Evolutionary conservation across 768 basidiomycete genomes (phyloP), one percentile per base, ranked within the genome.

Genomic region (Amanita pseudoporphyria): DNA sequence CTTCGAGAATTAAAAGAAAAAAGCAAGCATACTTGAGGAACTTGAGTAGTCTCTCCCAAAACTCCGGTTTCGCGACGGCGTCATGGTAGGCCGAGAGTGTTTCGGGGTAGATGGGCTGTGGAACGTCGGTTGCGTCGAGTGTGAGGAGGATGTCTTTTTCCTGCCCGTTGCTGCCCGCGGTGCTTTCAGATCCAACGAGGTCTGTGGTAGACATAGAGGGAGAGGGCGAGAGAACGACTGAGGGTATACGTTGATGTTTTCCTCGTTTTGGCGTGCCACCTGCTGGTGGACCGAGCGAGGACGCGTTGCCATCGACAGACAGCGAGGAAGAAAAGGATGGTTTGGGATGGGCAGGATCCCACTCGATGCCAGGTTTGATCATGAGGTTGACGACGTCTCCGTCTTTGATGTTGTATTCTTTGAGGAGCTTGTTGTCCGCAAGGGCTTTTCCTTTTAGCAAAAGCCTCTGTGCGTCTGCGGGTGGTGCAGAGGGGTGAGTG

Each of bases 401-500:
- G 60, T 84, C 78, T 58, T 82, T 78, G 59, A 94, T 73, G 60
- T 70, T 78, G 71, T 97, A 99, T 63, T 98, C 96, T 60, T 86
- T 85, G 35, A 98, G 69, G 9, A 99, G 78, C 62, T 94, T 95
- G 21, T 69, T 69, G 70, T 97, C 95, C 13, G 81, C 82, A 54
- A 98, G 77, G 0, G 86, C 92, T 64, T 99, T 99, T 50, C 96
- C 96, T 67, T 94, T 97, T 47, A 96, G 72, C 9, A 99, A 71
- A 13, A 97, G 77, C 3, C 96, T 74, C 64, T 96, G 94, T 26
- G 76, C 72, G 61, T 90, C 83, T 39, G 82, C 77, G 7, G 85
- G 78, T 0, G 93, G 93, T 0, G 89, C 88, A 43, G 70, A 68
- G 24, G 80, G 69, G 56, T 82, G 71, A 1, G 78, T 60, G 14